Base-by-base conservation (phyloP, 108 stramenopile species). In the Epipyxis sp. region DNA sequence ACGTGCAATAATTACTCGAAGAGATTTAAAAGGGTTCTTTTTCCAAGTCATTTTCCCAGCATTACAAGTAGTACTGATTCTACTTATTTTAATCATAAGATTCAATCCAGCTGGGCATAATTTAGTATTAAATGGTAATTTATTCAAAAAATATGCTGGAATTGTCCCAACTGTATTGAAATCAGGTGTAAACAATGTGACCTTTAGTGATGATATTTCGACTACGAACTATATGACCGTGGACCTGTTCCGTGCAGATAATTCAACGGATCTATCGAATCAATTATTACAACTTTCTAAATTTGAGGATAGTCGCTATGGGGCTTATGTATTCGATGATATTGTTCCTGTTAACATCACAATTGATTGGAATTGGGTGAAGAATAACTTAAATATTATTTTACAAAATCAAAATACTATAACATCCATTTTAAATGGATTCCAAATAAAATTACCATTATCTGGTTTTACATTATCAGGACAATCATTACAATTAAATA, bases 31-130 rank as follows among this genome's bases (percentile, higher is more conserved):
- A 32, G 71, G 71, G 6, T 74, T 74, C 20, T 74, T 74, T 32
- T 74, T 54, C 34, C 71, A 74, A 39, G 34, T 74, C 20, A 27
- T 74, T 32, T 57, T 74, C 50, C 71, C 71, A 27, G 71, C 71
- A 16, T 3, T 74, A 27, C 71, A 34, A 10, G 43, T 74, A 10
- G 13, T 57, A 10, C 50, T 74, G n/a, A 57, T 74, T 29, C 10
- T 74, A 32, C 20, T 57, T 3, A 74, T 74, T 3, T 32, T 74
- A 13, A 74, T 6, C 46, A 37, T 74, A 3, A 27, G 13, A 6
- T 6, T 74, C 25, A 74, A 74, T 42, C 25, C 35, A 43, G n/a
- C 71, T 6, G 71, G 71, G 3, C 71, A 37, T 34, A 57, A 37
- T 6, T 30, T 74, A 16, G 43, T 54, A 16, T 29, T 74, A 16